Percentiles rank a stretch among this genome's conserved stretches.
These are phyloP conservation scores for Hypericum perforatum DNA, from an alignment of 345 rosid species.

Conservation along the genomic window DNA sequence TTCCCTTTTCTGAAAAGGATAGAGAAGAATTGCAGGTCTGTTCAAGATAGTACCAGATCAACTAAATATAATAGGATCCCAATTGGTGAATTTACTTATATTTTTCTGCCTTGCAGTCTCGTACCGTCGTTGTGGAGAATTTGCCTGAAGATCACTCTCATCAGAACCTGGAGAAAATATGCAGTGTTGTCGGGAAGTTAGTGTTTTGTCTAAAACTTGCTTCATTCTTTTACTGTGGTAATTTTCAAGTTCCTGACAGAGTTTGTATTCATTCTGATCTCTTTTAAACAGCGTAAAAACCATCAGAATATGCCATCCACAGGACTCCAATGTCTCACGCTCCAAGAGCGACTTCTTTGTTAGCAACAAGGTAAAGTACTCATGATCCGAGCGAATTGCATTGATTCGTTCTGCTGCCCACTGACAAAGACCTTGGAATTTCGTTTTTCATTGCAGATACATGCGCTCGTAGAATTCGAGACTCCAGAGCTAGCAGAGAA, in stretches of 20 bases:
- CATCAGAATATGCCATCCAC: constrained; percentile 87
- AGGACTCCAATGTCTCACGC: constrained; percentile 63
- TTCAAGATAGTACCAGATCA: neutral
- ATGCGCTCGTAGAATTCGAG: constrained; percentile 87
- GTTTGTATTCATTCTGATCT: neutral
- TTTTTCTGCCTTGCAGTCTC: constrained; percentile 35
- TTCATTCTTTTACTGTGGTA: neutral
- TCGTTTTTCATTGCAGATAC: constrained; percentile 36
- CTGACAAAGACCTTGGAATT: neutral
- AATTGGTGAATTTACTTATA: neutral
- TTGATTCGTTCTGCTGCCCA: neutral
- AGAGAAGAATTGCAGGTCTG: constrained; percentile 70
- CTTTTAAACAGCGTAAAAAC: constrained; percentile 53
- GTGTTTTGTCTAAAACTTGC: neutral
- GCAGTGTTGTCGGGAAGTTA: constrained; percentile 73
- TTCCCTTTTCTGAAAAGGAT: constrained; percentile 69
- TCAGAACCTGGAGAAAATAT: constrained; percentile 82
- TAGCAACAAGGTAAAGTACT: constrained; percentile 59
- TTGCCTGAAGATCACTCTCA: constrained; percentile 97
- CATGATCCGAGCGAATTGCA: neutral
- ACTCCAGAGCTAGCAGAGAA: constrained; percentile 53
- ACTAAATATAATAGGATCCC: no score
- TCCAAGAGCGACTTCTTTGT: constrained; percentile 55
- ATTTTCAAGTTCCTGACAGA: neutral
- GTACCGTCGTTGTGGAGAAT: constrained; percentile 84